Base-by-base conservation (phyloP, 2,329 filamentous ascomycete species). In the Ascocoryne sarcoides region DNA sequence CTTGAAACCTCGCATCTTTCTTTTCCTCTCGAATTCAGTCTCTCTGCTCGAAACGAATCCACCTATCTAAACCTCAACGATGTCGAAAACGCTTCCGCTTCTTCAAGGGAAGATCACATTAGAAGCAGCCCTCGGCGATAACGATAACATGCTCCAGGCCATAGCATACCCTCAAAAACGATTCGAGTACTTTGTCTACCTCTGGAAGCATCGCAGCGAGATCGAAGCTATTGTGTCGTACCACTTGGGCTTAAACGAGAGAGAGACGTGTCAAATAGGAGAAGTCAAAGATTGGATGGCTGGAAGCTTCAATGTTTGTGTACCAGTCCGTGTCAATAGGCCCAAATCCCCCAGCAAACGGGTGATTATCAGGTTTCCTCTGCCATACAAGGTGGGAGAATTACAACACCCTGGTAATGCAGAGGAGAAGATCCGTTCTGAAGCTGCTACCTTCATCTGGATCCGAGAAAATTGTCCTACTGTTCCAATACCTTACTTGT, bases 391-490 rank as follows among this genome's bases (percentile, higher is more conserved):
- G 36, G 43, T 65, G 9, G 65, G 63, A 4, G 65, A 67, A 37
- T 37, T 39, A 4, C 48, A 36, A 5, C 45, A 54, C 39, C 62
- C 62, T 4, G 65, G 64, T 9, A 66, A 59, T 28, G 55, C 59
- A 8, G 62, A 68, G 29, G 64, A 69, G 52, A 68, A 69, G 53
- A 17, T 68, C 2, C 44, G 54, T 7, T 53, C 53, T 39, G 63
- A 67, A 51, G 60, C 56, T 14, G 63, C 56, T 1, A 61, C 62
- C 1, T 67, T 62, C 45, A 49, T 58, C 16, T 66, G 59, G 61
- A 47, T 66, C 4, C 49, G 60, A 26, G 48, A 60, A 18, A 46
- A 65, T 31, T 65, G 60, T 23, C 31, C 37, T 10, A 15, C 26
- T 21, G 31, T 40, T 23, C 19, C 37, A 3, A 40, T 40, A 34